A percentile compares a stretch with the other conserved stretches of the same genome.
These are phyloP conservation scores for Tetrapisispora fleetii DNA, from an alignment of 805 yeast genomes.

Conservation along the genomic window DNA sequence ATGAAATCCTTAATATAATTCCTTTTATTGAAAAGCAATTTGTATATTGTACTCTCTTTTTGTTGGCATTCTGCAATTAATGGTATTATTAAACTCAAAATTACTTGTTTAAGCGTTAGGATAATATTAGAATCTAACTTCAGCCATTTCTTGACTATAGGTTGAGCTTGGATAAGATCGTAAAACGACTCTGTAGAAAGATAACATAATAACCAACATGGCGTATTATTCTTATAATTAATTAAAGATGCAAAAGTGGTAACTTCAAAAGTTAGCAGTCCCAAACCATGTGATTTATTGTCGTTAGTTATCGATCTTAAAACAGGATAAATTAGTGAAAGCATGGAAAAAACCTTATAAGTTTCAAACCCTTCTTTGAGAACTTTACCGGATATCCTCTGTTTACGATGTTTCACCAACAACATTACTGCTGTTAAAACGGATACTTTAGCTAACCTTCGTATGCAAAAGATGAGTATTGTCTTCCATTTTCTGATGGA, in stretches of 20 bases:
- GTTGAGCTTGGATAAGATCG: conserved; percentile 2
- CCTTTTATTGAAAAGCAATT: conserved; percentile 10
- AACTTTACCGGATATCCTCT: not conserved
- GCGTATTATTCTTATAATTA: conserved; percentile 1
- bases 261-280: not conserved
- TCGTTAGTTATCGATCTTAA: not conserved
- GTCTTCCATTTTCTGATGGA: not conserved
- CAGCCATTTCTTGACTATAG: not conserved
- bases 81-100: conserved; percentile 11
- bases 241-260: not conserved
- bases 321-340: not conserved
- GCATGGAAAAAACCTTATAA: not conserved
- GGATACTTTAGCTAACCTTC: not conserved
- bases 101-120: conserved; percentile 7
- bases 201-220: conserved; percentile 12
- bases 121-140: conserved; percentile 3
- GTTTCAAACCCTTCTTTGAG: conserved; percentile 32
- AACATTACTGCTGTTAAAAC: not conserved
- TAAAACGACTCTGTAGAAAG: conserved; percentile 9
- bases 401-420: not conserved
- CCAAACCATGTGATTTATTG: not conserved
- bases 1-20: conserved; percentile 11
- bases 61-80: conserved; percentile 3
- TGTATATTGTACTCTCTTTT: conserved; percentile 1
- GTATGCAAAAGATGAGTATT: not conserved